Evolutionary conservation across 2,329 filamentous ascomycete species (phyloP), one percentile per base, ranked within the genome.

Genomic region (Trichophyton rubrum): DNA sequence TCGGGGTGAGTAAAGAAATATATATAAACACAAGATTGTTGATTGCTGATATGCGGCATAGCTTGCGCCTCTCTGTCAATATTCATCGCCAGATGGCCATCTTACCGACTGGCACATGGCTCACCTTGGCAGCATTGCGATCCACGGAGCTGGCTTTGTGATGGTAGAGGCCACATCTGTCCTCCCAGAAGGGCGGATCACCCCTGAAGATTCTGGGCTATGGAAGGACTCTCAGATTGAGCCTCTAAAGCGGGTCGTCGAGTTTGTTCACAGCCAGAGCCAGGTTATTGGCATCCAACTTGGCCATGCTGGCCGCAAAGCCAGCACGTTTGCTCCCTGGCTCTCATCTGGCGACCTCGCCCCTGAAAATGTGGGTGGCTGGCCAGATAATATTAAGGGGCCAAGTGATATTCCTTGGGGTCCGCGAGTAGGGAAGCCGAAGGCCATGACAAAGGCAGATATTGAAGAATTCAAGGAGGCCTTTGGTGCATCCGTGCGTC

Each of bases 141-240:
- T 84, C 57, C 82, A 85, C 61, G 89, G 89, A n/a, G 84, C 86
- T 0, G 85, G 81, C 1, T 76, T 92, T 20, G 77, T 84, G 58
- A 82, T 89, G 62, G 78, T 90, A 62, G 90, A 95, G 75, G 88
- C 89, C 40, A 90, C 87, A 0, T 78, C 84, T 45, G 86, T 95
- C 0, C 78, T 83, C n/a, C 75, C 87, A 8, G 84, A 89, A 67
- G 90, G 90, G 20, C 82, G 90, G 61, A 93, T 95, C 75, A 85
- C 86, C 1, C 88, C 90, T 1, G 80, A 91, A 71, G 88, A 92
- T 70, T 75, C 78, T 11, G 90, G 91, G 0, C 75, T 96, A 6
- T 96, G 90, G 91, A 80, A 87, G 64, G 91, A 96, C 71, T 84
- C 81, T 38, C 91, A 96, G 72, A 86, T 91, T 62, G 63, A 64